A percentile compares a stretch with the other conserved stretches of the same genome.
These are phyloP conservation scores for Dictyostelium brefeldianum DNA, from an alignment of 78 protist species.

Conservation along the genomic window DNA sequence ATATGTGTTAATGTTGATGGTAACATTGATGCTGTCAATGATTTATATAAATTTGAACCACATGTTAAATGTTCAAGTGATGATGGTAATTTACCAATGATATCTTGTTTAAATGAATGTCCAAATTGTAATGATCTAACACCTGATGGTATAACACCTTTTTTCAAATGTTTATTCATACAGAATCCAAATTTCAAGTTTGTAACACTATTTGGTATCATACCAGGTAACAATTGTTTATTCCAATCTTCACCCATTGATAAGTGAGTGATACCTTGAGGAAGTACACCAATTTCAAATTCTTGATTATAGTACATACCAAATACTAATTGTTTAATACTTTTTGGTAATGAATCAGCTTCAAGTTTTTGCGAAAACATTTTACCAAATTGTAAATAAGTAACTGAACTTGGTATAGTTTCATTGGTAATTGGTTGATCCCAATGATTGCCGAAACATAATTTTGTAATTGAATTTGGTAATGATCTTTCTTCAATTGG, in stretches of 20 bases:
- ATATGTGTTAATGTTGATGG: not conserved
- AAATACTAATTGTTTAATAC: not conserved
- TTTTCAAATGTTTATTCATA: slow-evolving; percentile 1
- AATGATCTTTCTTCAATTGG: not conserved
- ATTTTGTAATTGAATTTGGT: slow-evolving; percentile 16
- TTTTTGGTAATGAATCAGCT: not conserved
- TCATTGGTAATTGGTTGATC: not conserved
- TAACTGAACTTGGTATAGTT: not conserved
- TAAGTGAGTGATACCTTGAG: not conserved
- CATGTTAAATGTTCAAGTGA: not conserved
- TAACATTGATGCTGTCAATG: not conserved
- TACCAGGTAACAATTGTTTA: not conserved
- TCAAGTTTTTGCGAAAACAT: not conserved
- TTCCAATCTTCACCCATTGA: not conserved
- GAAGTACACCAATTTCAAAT: not conserved
- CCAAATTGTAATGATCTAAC: not conserved
- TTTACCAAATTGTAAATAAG: not conserved
- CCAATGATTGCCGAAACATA: not conserved
- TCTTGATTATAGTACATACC: slow-evolving; percentile 1
- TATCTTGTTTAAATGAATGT: slow-evolving; percentile 6
- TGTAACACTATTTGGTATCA: not conserved
- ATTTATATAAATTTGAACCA: not conserved
- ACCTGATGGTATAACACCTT: not conserved
- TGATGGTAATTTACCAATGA: not conserved
- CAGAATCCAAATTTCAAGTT: slow-evolving; percentile 11